These are phyloP conservation scores for Alternaria triticimaculans DNA, from an alignment of 2,329 filamentous ascomycete genomes.

Conservation along the genomic window DNA sequence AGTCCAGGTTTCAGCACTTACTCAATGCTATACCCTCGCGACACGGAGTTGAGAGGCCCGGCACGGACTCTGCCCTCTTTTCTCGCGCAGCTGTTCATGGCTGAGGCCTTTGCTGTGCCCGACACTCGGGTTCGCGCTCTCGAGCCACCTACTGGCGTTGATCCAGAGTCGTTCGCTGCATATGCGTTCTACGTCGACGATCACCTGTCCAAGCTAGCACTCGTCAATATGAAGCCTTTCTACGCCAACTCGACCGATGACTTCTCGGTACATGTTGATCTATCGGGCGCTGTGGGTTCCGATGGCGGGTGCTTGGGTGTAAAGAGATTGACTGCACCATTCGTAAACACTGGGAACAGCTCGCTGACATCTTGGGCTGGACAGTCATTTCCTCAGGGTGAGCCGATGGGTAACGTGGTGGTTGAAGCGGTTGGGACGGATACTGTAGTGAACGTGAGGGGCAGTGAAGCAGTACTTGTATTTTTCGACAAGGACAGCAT, in stretches of 20 bases:
- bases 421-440: slow-evolving; percentile 7
- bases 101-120: slow-evolving; percentile 6
- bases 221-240: slow-evolving; percentile 17
- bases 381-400: slow-evolving; percentile 12
- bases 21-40: slow-evolving; percentile 15
- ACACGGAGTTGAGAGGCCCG: slow-evolving; percentile 13
- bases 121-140: slow-evolving; percentile 4
- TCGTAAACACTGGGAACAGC: slow-evolving; percentile 8
- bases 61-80: slow-evolving; percentile 13
- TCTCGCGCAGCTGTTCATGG: slow-evolving; percentile 14
- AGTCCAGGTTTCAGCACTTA: slow-evolving; percentile 16
- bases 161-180: slow-evolving; percentile 7
- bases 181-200: slow-evolving; percentile 17
- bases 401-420: slow-evolving; percentile 1
- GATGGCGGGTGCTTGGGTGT: background rate
- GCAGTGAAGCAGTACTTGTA: slow-evolving; percentile 13
- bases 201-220: slow-evolving; percentile 7
- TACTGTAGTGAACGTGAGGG: slow-evolving; percentile 1
- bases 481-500: slow-evolving; percentile 8
- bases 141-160: background rate
- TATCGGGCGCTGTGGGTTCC: background rate
- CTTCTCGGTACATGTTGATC: background rate
- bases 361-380: slow-evolving; percentile 8
- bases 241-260: slow-evolving; percentile 6
- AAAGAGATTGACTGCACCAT: slow-evolving; percentile 7